A percentile compares a stretch with the other conserved stretches of the same genome.
phyloP scores from a whole-genome alignment of 257 asterid genomes.

The Solanum bulbocastanum region DNA sequence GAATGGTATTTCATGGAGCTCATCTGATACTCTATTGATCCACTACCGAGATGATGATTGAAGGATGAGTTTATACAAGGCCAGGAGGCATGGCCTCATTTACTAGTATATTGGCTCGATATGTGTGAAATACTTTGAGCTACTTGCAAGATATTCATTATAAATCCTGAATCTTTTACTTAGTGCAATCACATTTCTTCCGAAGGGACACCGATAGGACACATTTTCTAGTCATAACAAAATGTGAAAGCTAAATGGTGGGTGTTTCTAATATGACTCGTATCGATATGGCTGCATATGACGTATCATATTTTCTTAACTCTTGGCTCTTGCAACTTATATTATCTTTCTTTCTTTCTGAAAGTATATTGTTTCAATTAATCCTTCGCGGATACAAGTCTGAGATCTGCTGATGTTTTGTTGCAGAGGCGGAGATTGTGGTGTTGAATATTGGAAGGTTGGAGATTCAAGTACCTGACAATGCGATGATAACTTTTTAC shows the following conservation, averaged over 20 bases:
- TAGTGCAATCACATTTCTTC: neutral
- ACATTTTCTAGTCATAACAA: neutral
- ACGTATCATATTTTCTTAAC: neutral
- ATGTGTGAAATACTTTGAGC: neutral
- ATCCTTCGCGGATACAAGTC: neutral
- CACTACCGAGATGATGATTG: neutral
- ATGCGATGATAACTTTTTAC: neutral
- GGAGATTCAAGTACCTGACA: neutral
- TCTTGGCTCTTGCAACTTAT: neutral
- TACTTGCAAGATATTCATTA: neutral
- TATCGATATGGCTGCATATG: neutral
- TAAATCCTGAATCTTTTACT: neutral
- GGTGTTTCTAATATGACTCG: neutral
- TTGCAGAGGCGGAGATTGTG: constrained; percentile 43
- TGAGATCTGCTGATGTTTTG: neutral
- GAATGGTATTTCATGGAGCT: neutral
- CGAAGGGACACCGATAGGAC: neutral
- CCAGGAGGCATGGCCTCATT: neutral
- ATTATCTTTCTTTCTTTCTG: neutral
- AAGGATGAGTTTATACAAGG: neutral
- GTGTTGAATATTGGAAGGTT: constrained; percentile 28
- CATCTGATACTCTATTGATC: neutral
- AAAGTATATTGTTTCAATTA: neutral
- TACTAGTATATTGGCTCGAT: neutral
- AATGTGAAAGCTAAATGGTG: neutral